These are phyloP conservation scores for Kodamaea sp. DNA, from an alignment of 1,139 yeast species.

Conservation along the genomic window DNA sequence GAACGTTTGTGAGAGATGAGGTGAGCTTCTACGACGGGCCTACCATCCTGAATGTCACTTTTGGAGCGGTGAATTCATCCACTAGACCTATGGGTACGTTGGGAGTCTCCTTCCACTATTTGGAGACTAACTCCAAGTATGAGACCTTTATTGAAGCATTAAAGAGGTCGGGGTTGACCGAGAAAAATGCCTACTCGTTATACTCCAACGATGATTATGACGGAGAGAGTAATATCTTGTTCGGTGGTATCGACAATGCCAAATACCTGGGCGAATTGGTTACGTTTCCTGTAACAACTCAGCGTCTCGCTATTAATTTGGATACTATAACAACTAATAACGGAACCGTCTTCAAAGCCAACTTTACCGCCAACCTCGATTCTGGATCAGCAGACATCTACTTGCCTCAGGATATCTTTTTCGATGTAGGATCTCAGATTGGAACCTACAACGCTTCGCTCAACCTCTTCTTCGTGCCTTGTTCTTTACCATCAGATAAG, in stretches of 20 bases:
- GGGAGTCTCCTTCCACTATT: slow-evolving; percentile 50
- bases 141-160: slow-evolving; percentile 28
- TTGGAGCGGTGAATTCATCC: slow-evolving; percentile 59
- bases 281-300: slow-evolving; percentile 17
- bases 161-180: slow-evolving; percentile 27
- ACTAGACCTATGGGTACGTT: slow-evolving; percentile 57
- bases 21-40: slow-evolving; percentile 14
- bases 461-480: slow-evolving; percentile 4
- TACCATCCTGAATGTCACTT: slow-evolving; percentile 39
- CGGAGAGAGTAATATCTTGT: slow-evolving; percentile 46
- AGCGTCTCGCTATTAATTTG: slow-evolving; percentile 3
- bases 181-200: slow-evolving; percentile 35
- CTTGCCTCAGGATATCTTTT: slow-evolving; percentile 7
- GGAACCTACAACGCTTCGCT: slow-evolving; percentile 4
- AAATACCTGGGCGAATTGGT: slow-evolving; percentile 49
- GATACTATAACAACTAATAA: slow-evolving; percentile 13
- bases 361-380: slow-evolving; percentile 25
- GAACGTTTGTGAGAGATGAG: slow-evolving; percentile 60
- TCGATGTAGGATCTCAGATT: slow-evolving; percentile 5
- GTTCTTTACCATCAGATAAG: slow-evolving; percentile 5
- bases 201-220: slow-evolving; percentile 47
- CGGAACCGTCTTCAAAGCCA: slow-evolving; percentile 5
- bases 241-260: slow-evolving; percentile 60
- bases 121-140: slow-evolving; percentile 1
- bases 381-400: slow-evolving; percentile 37